phyloP scores from a whole-genome alignment of 2,329 filamentous ascomycete species.

The Stemphylium lycopersici region DNA sequence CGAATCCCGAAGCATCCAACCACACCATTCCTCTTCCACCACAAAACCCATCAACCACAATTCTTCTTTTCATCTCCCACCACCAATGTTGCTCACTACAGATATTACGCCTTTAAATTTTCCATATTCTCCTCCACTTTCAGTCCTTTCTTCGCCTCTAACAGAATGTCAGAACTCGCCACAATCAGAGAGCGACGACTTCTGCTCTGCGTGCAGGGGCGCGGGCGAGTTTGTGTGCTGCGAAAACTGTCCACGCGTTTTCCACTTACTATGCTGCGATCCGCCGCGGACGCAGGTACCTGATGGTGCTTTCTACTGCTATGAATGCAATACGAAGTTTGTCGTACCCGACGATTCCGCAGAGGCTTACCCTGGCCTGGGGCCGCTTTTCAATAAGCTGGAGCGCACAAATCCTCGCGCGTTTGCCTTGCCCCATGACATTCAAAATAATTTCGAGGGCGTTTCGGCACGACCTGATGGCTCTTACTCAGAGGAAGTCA shows the following conservation, averaged over 20 bases:
- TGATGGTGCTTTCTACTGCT: constrained; percentile 73
- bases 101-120: constrained; percentile 38
- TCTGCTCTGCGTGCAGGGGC: constrained; percentile 84
- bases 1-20: constrained; percentile 52
- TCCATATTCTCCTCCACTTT: constrained; percentile 45
- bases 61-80: constrained; percentile 34
- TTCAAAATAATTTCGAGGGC: constrained; percentile 79
- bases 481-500: constrained; percentile 75
- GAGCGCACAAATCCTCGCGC: constrained; percentile 73
- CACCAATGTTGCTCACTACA: constrained; percentile 43
- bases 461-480: constrained; percentile 78
- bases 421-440: constrained; percentile 70
- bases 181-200: constrained; percentile 77
- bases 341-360: constrained; percentile 34
- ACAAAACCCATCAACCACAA: constrained; percentile 42
- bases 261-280: constrained; percentile 88
- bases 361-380: constrained; percentile 53
- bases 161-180: constrained; percentile 49
- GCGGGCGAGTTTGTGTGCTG: constrained; percentile 89
- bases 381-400: constrained; percentile 67
- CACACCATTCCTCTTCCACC: constrained; percentile 48
- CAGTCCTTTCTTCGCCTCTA: constrained; percentile 47
- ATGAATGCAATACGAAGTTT: constrained; percentile 49
- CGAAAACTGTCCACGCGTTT: constrained; percentile 87
- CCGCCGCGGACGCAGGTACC: constrained; percentile 62